These are phyloP conservation scores for Jamesozyma hellenica DNA, from an alignment of 805 yeast species.

Conservation along the genomic window DNA sequence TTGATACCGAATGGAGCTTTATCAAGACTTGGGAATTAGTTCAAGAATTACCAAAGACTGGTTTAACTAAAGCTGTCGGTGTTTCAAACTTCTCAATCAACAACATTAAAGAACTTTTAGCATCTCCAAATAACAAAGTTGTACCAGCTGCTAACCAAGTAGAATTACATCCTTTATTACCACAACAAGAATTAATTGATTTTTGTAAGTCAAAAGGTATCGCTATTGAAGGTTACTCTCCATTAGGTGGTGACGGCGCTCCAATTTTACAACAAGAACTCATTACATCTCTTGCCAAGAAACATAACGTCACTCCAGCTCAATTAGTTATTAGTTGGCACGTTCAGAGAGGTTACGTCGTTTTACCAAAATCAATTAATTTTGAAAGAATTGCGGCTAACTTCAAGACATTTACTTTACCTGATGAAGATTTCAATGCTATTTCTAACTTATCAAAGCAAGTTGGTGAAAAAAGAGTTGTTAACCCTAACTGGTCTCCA, in stretches of 20 bases:
- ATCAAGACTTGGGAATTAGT: conserved; percentile 52
- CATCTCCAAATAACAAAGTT: conserved; percentile 37
- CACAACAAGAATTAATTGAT: conserved; percentile 49
- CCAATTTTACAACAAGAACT: conserved; percentile 40
- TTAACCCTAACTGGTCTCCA: conserved; percentile 20
- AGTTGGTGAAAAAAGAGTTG: conserved; percentile 26
- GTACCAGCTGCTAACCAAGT: conserved; percentile 68
- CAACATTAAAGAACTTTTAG: conserved; percentile 42
- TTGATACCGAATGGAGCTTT: conserved; percentile 33
- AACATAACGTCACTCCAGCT: conserved; percentile 35
- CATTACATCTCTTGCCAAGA: conserved; percentile 36
- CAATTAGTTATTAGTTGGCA: conserved; percentile 51
- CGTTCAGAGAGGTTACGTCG: conserved; percentile 43
- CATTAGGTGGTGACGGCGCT: conserved; percentile 54
- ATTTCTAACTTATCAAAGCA: conserved; percentile 22
- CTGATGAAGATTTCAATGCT: conserved; percentile 30
- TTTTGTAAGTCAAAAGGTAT: conserved; percentile 45
- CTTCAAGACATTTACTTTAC: conserved; percentile 24
- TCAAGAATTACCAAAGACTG: conserved; percentile 48
- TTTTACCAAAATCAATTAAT: conserved; percentile 41
- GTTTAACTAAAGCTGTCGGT: conserved; percentile 56
- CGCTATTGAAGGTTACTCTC: conserved; percentile 64
- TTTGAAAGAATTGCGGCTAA: conserved; percentile 35
- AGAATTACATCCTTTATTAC: conserved; percentile 65
- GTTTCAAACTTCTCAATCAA: conserved; percentile 60